phyloP scores from a whole-genome alignment of 192 early-diverging fungal genomes.

The Coemansia sp. region DNA sequence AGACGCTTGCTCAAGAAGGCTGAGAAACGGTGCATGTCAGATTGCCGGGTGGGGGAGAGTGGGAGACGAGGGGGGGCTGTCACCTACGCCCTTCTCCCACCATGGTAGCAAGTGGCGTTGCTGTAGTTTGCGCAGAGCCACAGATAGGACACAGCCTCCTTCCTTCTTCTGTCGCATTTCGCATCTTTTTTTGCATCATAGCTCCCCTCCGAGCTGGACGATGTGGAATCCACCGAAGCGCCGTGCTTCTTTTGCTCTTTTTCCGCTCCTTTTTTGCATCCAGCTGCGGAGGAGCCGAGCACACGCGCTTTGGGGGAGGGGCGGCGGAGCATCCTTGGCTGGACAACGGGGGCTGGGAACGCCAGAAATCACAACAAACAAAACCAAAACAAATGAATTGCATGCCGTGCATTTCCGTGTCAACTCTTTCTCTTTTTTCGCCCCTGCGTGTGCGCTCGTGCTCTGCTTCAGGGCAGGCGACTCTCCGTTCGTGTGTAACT shows the following conservation, averaged over 20 bases:
- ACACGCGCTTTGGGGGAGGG: neutral
- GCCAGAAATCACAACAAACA: neutral
- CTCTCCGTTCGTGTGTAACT: neutral
- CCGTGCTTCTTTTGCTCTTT: neutral
- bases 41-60: neutral
- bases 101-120: neutral
- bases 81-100: neutral
- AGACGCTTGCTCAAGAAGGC: neutral
- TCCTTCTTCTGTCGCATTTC: neutral
- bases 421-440: neutral
- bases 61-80: neutral
- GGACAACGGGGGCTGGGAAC: neutral
- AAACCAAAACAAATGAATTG: constrained; percentile 5
- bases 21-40: constrained; percentile 1
- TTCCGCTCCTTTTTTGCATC: neutral
- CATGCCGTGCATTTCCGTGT: neutral
- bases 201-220: neutral
- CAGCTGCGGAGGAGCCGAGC: neutral
- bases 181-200: constrained; percentile 3
- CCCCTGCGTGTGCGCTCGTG: neutral
- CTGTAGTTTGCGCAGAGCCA: neutral
- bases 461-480: neutral
- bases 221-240: neutral
- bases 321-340: neutral
- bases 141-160: neutral